Conservation (phyloP, 495 filamentous ascomycete species). For the Saxispiralis lemnorum region DNA sequence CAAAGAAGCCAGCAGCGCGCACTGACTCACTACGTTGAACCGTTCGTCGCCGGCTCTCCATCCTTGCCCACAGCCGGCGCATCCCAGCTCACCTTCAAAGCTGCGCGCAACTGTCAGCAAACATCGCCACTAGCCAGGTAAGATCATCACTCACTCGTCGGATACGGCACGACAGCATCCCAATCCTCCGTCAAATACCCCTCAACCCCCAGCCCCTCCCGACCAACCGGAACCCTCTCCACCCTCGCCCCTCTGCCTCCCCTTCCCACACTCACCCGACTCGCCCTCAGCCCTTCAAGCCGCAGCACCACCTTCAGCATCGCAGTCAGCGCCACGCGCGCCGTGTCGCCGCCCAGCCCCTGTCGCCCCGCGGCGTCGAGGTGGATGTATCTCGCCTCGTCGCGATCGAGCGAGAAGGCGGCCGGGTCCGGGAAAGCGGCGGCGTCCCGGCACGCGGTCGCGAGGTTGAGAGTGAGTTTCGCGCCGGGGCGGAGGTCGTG, state of each 20-base stretch:
- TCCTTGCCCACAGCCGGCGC: no score
- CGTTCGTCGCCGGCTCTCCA: no score
- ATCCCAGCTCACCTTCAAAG: no score
- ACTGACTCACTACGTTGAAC: no score
- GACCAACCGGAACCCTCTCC: not conserved
- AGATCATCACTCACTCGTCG: constrained; percentile 19
- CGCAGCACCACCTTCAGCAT: constrained; percentile 24
- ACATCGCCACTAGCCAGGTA: not conserved
- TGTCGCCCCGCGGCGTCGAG: constrained; percentile 21
- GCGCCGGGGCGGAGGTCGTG: constrained; percentile 31
- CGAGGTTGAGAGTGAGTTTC: constrained; percentile 33
- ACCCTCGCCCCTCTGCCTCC: not conserved
- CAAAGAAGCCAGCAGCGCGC: no score
- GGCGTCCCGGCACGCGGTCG: constrained; percentile 19
- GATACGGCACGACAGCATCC: constrained; percentile 23
- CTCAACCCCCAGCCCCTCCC: constrained; percentile 14
- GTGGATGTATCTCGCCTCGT: constrained; percentile 21
- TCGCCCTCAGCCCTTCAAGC: not conserved
- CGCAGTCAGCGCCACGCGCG: constrained; percentile 20
- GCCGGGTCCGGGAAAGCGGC: constrained; percentile 20
- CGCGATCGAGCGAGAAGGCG: constrained; percentile 15
- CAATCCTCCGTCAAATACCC: constrained; percentile 24
- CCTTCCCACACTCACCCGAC: not conserved
- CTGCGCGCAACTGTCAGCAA: no score
- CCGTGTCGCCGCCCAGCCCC: constrained; percentile 22